Conservation (phyloP, 768 basidiomycete species). For the Leccinellum luteum region DNA sequence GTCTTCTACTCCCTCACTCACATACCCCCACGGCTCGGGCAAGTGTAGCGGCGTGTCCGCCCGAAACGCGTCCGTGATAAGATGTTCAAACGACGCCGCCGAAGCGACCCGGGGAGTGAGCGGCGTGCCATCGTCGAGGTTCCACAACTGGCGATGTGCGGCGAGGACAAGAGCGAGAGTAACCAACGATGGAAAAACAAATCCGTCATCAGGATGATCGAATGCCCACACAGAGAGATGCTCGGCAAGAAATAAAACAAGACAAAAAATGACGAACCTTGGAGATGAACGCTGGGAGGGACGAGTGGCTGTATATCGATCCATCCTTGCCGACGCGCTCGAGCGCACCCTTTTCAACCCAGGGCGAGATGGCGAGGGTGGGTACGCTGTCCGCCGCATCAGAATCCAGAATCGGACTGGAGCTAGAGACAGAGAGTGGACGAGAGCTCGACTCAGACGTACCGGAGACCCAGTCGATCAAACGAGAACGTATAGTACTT, state of each 20-base stretch:
- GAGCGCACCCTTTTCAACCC: slow-evolving; percentile 22
- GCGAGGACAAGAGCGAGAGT: background rate
- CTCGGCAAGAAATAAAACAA: background rate
- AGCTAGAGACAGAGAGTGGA: background rate
- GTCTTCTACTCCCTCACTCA: background rate
- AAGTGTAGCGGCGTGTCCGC: slow-evolving; percentile 11
- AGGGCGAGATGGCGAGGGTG: slow-evolving; percentile 23
- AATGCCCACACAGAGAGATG: background rate
- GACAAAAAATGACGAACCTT: slow-evolving; percentile 10
- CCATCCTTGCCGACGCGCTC: slow-evolving; percentile 7
- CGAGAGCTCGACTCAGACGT: background rate
- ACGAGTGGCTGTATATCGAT: slow-evolving; percentile 22
- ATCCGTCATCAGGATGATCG: background rate
- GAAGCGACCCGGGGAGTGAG: slow-evolving; percentile 22
- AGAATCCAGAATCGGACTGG: background rate
- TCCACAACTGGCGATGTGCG: slow-evolving; percentile 16
- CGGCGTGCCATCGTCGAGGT: slow-evolving; percentile 20
- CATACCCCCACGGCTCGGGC: slow-evolving; percentile 22
- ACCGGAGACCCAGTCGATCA: slow-evolving; percentile 26
- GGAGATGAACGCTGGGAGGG: slow-evolving; percentile 20
- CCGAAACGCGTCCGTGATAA: slow-evolving; percentile 22
- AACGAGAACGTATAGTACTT: slow-evolving; percentile 20
- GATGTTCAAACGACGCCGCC: slow-evolving; percentile 23
- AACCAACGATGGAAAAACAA: background rate
- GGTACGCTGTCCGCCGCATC: slow-evolving; percentile 12